Percentiles rank a stretch among this genome's conserved stretches.
Evolutionary conservation across 176 grass and related monocot genomes (phyloP).

Genomic region (Otatea glauca): DNA sequence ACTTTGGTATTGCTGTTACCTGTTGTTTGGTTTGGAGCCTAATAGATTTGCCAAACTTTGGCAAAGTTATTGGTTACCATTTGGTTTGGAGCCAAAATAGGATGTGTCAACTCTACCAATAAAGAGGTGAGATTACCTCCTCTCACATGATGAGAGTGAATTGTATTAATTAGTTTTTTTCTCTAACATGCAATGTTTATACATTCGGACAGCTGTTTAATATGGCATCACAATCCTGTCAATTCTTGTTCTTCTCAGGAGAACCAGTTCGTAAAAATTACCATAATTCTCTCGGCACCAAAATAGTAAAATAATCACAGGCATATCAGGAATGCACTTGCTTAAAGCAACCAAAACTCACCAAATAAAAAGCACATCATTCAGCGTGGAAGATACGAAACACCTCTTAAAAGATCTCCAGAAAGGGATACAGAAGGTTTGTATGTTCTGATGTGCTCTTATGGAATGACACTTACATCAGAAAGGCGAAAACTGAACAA

Average conservation of each 20-base stretch:
- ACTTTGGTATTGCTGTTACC: no score
- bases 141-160: no score
- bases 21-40: no score
- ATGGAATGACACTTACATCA: not conserved
- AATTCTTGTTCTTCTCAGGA: not conserved
- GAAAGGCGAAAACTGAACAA: not conserved
- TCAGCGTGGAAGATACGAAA: not conserved
- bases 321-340: not conserved
- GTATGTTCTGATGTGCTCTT: not conserved
- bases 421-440: not conserved
- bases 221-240: not conserved
- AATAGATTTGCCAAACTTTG: no score
- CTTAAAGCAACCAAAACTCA: not conserved
- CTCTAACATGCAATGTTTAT: no score
- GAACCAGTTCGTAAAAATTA: not conserved
- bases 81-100: no score
- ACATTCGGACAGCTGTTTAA: no score
- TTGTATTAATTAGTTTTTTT: no score
- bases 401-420: not conserved
- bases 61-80: no score
- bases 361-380: not conserved
- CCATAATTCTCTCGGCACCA: not conserved
- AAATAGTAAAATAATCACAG: not conserved
- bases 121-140: no score
- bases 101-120: no score